Percentiles rank a stretch among this genome's conserved stretches.
These are phyloP conservation scores for Blastosporella zonata DNA, from an alignment of 1,284 basidiomycete genomes.

Conservation along the genomic window DNA sequence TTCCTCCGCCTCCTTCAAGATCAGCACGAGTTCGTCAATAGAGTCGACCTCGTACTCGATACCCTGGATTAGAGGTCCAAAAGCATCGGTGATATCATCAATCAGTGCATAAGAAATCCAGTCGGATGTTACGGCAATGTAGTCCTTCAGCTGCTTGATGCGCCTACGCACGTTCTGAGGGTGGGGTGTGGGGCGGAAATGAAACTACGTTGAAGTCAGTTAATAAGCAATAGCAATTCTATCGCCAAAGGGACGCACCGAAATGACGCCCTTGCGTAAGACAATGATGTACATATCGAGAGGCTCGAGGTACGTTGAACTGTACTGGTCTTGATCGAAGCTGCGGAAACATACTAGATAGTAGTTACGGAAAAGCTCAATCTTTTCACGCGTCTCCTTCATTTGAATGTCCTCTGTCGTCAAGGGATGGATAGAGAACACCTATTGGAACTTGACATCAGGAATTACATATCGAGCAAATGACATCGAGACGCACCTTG, in stretches of 20 bases:
- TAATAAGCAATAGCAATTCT: background rate
- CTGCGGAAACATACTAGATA: slow-evolving; percentile 99
- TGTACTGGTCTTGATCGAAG: slow-evolving; percentile 98
- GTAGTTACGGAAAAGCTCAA: slow-evolving; percentile 98
- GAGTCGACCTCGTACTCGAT: slow-evolving; percentile 99
- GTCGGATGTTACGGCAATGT: slow-evolving; percentile 98
- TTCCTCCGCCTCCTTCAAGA: slow-evolving; percentile 76
- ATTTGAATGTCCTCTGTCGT: slow-evolving; percentile 99
- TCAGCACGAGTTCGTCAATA: slow-evolving; percentile 97
- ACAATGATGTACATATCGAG: slow-evolving; percentile 99
- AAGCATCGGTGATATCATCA: slow-evolving; percentile 99
- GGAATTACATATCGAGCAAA: background rate
- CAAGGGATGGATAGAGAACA: slow-evolving; percentile 95
- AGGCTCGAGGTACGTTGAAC: slow-evolving; percentile 96
- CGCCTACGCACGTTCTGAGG: slow-evolving; percentile 97
- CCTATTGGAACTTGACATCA: no score
- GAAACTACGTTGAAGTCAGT: slow-evolving; percentile 63
- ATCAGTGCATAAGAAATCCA: slow-evolving; percentile 99
- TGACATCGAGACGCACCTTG: slow-evolving; percentile 52
- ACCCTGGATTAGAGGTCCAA: slow-evolving; percentile 96
- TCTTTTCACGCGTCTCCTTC: slow-evolving; percentile 99
- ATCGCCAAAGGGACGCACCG: slow-evolving; percentile 47
- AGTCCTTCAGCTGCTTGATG: slow-evolving; percentile 99
- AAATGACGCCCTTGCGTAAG: slow-evolving; percentile 96
- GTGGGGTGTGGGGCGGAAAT: slow-evolving; percentile 96